Percentiles rank a stretch among this genome's conserved stretches.
Evolutionary conservation across 2,329 filamentous ascomycete genomes (phyloP).

Genomic region (Diaporthe sp.): DNA sequence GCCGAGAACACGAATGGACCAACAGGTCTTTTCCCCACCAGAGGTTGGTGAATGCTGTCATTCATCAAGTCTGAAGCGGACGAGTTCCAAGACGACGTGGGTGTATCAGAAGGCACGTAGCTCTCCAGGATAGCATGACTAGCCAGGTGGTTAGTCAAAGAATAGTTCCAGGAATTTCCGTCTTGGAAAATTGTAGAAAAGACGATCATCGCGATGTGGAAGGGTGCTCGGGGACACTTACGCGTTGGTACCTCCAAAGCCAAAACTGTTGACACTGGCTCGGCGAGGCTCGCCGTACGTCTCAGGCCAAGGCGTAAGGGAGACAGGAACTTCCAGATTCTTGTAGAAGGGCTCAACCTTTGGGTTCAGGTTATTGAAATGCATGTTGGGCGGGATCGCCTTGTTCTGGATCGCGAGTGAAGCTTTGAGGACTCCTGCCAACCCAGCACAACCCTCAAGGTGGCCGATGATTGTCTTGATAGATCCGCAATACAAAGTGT

Average conservation of each 20-base stretch:
- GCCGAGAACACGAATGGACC: not conserved
- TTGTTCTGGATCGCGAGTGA: constrained; percentile 41
- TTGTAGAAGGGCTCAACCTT: constrained; percentile 37
- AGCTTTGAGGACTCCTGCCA: constrained; percentile 42
- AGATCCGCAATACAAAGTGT: constrained; percentile 39
- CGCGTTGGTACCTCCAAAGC: constrained; percentile 44
- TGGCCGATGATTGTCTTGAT: constrained; percentile 46
- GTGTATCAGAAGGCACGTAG: not conserved
- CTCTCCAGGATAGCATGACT: not conserved
- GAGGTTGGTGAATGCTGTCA: not conserved
- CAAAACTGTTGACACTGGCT: constrained; percentile 47
- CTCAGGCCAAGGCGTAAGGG: constrained; percentile 13
- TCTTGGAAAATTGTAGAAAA: too few relatives aligned
- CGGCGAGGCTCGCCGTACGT: constrained; percentile 37
- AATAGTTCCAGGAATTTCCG: not conserved
- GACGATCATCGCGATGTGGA: too few relatives aligned
- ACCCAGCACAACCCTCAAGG: constrained; percentile 42
- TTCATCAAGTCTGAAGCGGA: not conserved
- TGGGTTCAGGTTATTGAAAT: constrained; percentile 40
- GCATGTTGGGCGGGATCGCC: constrained; percentile 41
- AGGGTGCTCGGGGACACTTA: too few relatives aligned
- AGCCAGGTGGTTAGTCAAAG: not conserved
- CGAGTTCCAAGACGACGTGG: not conserved
- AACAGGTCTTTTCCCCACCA: not conserved
- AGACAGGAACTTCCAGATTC: constrained; percentile 35